A percentile compares a stretch with the other conserved stretches of the same genome.
Conservation (phyloP, 2,329 filamentous ascomycete species). For the Mycosphaerelloides madeirae region DNA sequence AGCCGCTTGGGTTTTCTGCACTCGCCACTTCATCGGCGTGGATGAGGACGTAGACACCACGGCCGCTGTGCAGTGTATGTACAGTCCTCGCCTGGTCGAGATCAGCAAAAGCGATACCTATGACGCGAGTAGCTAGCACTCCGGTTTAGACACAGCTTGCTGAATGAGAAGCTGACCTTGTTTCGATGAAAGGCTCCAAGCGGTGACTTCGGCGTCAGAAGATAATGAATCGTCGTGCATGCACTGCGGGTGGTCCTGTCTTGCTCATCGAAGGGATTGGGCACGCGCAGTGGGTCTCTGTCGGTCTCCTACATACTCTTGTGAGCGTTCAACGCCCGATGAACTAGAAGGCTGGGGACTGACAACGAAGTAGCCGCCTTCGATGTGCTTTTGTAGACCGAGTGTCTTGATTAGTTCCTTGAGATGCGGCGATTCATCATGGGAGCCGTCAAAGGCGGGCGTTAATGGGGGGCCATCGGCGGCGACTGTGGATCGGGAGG, state of each 20-base stretch:
- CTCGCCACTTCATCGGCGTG: slow-evolving; percentile 48
- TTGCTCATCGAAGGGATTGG: slow-evolving; percentile 48
- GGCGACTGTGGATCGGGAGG: slow-evolving; percentile 17
- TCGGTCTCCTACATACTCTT: slow-evolving; percentile 49
- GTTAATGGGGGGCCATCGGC: slow-evolving; percentile 21
- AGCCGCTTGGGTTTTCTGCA: slow-evolving; percentile 15
- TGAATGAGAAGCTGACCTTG: slow-evolving; percentile 49
- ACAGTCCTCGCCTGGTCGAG: slow-evolving; percentile 35
- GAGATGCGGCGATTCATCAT: slow-evolving; percentile 11
- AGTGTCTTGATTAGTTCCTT: slow-evolving; percentile 44
- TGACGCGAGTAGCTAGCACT: background rate
- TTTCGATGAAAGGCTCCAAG: slow-evolving; percentile 62
- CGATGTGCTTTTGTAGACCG: slow-evolving; percentile 52
- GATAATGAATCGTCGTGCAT: slow-evolving; percentile 61
- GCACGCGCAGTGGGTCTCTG: slow-evolving; percentile 47
- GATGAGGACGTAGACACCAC: slow-evolving; percentile 61
- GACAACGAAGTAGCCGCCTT: slow-evolving; percentile 58
- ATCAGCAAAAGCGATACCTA: slow-evolving; percentile 3
- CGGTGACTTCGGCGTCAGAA: slow-evolving; percentile 53
- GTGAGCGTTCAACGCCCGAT: background rate
- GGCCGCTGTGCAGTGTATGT: slow-evolving; percentile 60
- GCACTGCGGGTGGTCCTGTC: slow-evolving; percentile 46
- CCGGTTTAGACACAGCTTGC: slow-evolving; percentile 40
- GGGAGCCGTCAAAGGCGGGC: slow-evolving; percentile 19
- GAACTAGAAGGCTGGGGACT: background rate